Evolutionary conservation across 192 early-diverging fungal species (phyloP), one percentile per base, ranked within the genome.

Genomic region (Dimargaris xerosporica): DNA sequence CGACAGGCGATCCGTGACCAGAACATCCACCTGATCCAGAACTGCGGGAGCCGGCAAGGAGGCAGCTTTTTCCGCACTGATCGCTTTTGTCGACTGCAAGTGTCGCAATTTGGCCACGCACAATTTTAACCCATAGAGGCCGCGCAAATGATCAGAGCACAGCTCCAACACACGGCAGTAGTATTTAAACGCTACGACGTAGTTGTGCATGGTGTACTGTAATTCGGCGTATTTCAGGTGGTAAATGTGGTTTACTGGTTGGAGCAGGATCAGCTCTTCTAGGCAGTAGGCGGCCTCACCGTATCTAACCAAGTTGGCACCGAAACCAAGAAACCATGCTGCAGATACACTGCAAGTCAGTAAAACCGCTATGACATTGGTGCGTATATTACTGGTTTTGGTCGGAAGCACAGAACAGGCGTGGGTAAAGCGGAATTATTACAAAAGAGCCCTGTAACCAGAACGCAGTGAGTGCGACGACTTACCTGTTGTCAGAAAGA

Each of bases 221-320:
- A 95, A 74, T 66, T 98, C 95, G 16, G 93, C 95, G 62, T 91
- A 92, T 53, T 90, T 87, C 39, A 91, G 76, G 59, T 93, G 83
- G 67, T 79, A 85, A 55, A 92, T 81, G 65, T 92, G 88, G 74
- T 91, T 89, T 58, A 78, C 73, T n/a, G 91, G 89, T 62, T 87
- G 82, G 47, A 90, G 78, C 62, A 98, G 60, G 53, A 98, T 76
- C n/a, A 91, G 68, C 71, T 98, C 95, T 69, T 98, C 95, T 50
- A 87, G 67, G 65, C 91, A 93, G 67, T 87, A 96, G 16, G 83
- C 84, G 6, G 95, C 93, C 73, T 93, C 90, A 64, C 81, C 69
- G 67, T 87, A 86, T 64, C 75, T 77, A 46, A 47, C 19, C 10
- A 45, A 16, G 45, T 45, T n/a, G 43, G 28, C 52, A 26, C 21